Percentiles rank a stretch among this genome's conserved stretches.
Evolutionary conservation across 2,329 filamentous ascomycete genomes (phyloP).

Genomic region (Didymella sp.): DNA sequence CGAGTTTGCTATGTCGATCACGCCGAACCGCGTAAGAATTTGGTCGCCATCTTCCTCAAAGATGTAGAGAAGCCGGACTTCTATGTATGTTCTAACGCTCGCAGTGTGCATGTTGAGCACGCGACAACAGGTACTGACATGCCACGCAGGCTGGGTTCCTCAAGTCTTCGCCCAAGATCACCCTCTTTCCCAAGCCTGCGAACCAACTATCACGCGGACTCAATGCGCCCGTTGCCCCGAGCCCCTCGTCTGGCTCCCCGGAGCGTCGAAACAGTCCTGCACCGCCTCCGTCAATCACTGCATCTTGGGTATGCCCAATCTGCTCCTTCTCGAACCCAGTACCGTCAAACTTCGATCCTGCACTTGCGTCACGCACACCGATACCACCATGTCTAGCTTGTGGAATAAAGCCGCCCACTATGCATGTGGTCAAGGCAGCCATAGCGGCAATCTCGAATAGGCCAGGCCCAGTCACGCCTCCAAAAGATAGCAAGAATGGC

Average conservation of each 20-base stretch:
- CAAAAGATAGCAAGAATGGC: slow-evolving; percentile 50
- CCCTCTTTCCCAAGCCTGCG: slow-evolving; percentile 79
- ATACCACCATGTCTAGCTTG: slow-evolving; percentile 89
- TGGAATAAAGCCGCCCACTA: slow-evolving; percentile 87
- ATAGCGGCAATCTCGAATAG: slow-evolving; percentile 76
- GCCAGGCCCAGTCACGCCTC: slow-evolving; percentile 38
- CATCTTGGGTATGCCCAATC: slow-evolving; percentile 95
- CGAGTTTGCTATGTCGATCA: slow-evolving; percentile 95
- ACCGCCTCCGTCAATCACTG: slow-evolving; percentile 63
- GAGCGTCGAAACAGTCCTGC: slow-evolving; percentile 50
- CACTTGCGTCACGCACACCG: slow-evolving; percentile 77
- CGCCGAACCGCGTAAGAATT: slow-evolving; percentile 81
- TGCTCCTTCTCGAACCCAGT: slow-evolving; percentile 94
- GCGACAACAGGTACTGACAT: slow-evolving; percentile 27
- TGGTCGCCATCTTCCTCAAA: slow-evolving; percentile 84
- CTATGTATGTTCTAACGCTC: slow-evolving; percentile 39
- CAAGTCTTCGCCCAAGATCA: slow-evolving; percentile 94
- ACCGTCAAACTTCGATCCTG: slow-evolving; percentile 90
- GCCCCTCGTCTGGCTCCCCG: slow-evolving; percentile 38
- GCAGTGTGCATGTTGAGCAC: background rate
- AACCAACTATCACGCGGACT: slow-evolving; percentile 68
- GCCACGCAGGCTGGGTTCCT: slow-evolving; percentile 77
- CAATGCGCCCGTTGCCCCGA: slow-evolving; percentile 49
- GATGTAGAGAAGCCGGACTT: slow-evolving; percentile 91
- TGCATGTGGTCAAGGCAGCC: slow-evolving; percentile 83